phyloP scores from a whole-genome alignment of 371 early-diverging fungal species.

The Mortierella sp. region DNA sequence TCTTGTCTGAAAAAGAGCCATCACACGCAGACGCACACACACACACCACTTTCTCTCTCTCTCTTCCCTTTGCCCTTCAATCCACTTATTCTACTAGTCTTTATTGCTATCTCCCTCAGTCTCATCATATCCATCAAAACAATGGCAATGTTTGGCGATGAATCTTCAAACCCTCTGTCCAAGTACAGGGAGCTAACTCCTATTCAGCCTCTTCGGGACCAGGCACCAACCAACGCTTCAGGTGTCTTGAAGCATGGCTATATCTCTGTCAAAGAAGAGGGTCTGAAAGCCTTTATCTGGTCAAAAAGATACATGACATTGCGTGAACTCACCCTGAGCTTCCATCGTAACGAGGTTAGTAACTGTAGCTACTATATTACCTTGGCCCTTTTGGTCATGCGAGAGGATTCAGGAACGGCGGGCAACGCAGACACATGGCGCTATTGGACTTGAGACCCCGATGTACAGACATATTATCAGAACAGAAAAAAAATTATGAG shows the following conservation, averaged over 20 bases:
- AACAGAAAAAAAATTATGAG: background rate
- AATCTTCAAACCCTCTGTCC: constrained; percentile 37
- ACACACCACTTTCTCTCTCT: too few species aligned
- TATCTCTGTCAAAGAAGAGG: constrained; percentile 89
- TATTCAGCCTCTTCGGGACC: constrained; percentile 38
- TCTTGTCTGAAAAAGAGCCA: too few species aligned
- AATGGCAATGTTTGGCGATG: constrained; percentile 34
- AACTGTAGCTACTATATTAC: background rate
- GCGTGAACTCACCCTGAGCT: constrained; percentile 91
- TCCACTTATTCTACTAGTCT: background rate
- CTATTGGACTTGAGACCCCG: background rate
- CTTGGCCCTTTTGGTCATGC: background rate
- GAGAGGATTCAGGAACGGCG: constrained; percentile 8
- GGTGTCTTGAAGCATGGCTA: constrained; percentile 85
- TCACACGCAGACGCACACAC: too few species aligned
- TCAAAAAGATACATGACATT: constrained; percentile 92
- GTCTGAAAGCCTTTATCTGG: constrained; percentile 92
- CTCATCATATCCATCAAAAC: background rate
- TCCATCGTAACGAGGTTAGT: constrained; percentile 88
- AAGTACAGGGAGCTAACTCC: constrained; percentile 51
- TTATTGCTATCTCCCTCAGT: background rate
- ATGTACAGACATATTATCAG: too few species aligned
- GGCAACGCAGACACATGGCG: background rate
- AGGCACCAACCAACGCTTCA: constrained; percentile 29
- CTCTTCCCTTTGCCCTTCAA: background rate